A percentile compares a stretch with the other conserved stretches of the same genome.
phyloP scores from a whole-genome alignment of 108 stramenopile genomes.

The Nitzschia sp. region DNA sequence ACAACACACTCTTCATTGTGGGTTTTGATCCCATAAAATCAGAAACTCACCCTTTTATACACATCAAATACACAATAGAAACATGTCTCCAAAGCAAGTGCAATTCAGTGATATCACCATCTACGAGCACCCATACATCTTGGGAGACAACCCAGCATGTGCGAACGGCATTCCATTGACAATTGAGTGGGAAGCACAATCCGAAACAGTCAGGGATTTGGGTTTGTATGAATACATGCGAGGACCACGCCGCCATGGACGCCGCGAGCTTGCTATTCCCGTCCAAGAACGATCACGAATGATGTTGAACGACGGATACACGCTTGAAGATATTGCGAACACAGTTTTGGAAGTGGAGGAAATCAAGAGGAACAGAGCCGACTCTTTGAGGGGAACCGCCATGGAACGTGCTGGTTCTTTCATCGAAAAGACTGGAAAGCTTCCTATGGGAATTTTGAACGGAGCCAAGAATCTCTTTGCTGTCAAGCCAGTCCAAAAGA shows the following conservation, averaged over 20 bases:
- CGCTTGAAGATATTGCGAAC: slow-evolving; percentile 19
- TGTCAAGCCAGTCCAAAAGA: slow-evolving; percentile 18
- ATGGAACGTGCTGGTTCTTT: slow-evolving; percentile 4
- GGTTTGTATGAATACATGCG: slow-evolving; percentile 32
- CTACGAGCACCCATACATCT: slow-evolving; percentile 27
- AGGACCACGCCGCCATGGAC: slow-evolving; percentile 8
- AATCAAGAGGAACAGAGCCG: slow-evolving; percentile 31
- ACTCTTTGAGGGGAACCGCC: slow-evolving; percentile 13
- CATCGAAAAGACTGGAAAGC: slow-evolving; percentile 10
- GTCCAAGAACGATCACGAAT: slow-evolving; percentile 35
- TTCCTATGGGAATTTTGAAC: slow-evolving; percentile 14
- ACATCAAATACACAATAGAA: background rate
- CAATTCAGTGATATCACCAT: slow-evolving; percentile 30
- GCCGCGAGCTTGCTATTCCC: slow-evolving; percentile 22
- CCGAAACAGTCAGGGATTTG: background rate
- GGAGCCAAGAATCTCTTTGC: slow-evolving; percentile 7
- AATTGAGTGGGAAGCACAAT: slow-evolving; percentile 32
- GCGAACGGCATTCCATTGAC: slow-evolving; percentile 33
- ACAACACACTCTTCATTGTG: too few species aligned
- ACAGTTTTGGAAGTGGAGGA: slow-evolving; percentile 22
- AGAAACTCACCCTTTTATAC: background rate
- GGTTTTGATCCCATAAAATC: too few species aligned
- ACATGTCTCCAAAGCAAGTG: slow-evolving; percentile 24
- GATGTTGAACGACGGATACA: slow-evolving; percentile 30
- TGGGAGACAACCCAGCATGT: slow-evolving; percentile 46